Base-by-base conservation (phyloP, 352 stramenopile genomes). In the Globisporangium okanoganense region DNA sequence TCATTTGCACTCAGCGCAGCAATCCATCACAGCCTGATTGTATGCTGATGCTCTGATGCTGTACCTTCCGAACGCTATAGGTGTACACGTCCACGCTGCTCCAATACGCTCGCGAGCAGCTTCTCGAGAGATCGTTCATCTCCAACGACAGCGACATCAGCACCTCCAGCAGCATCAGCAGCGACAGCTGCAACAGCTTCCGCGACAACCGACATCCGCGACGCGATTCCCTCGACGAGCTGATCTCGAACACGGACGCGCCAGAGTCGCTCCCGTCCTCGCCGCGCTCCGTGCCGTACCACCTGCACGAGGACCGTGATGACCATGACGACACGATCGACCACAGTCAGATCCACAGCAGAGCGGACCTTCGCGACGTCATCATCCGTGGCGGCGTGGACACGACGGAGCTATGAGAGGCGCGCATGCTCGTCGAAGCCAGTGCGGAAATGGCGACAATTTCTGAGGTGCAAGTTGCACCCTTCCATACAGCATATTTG, bases 81-180 rank as follows among this genome's bases (percentile, higher is more conserved):
- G 69, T 45, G 24, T 76, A 76, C 60, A 76, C 69, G 25, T 73
- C 59, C 8, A 73, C 66, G 13, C 41, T 76, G 27, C 59, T 76
- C 0, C 56, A 73, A 31, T 76, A 73, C 27, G 62, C 67, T 0
- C 66, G 66, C 6, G 69, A 76, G 31, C 66, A 76, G 38, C 52
- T 76, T 9, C 49, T 76, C 6, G 69, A 76, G 16, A 63, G 66
- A n/a, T 58, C 45, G 6, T 53, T 54, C 54, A n/a, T 52, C n/a
- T 62, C 35, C 7, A 44, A 61, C n/a, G 35, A 47, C 43, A 61
- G 40, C 20, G 24, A 41, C 25, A 40, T 13, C 18, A 59, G 40
- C 29, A 55, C 49, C 1, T 29, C n/a, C 24, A 53, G 44, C 29
- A 62, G 36, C 20, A 53, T 58, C 25, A 53, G 44, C 14, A 60